These are phyloP conservation scores for Echites panduratus DNA, from an alignment of 257 asterid species.

Conservation along the genomic window DNA sequence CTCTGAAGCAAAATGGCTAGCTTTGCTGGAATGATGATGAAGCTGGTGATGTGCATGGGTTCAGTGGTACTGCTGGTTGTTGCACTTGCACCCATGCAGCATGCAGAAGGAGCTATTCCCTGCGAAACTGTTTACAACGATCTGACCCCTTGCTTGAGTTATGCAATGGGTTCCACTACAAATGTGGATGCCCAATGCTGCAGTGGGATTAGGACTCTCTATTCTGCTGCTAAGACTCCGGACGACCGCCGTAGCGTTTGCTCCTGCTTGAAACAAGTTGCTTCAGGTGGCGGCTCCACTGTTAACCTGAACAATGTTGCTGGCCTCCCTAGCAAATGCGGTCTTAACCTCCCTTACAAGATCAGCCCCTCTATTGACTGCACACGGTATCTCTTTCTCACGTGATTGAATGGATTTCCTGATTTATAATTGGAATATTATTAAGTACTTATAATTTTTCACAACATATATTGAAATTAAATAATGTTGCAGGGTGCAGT, in stretches of 20 bases:
- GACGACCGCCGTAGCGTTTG: constrained; percentile 25
- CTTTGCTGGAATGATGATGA: constrained; percentile 2
- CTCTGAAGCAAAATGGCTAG: not conserved
- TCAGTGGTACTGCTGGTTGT: not conserved
- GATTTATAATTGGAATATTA: too few species aligned
- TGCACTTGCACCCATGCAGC: not conserved
- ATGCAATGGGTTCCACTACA: constrained; percentile 1
- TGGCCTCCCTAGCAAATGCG: constrained; percentile 20
- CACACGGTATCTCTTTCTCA: not conserved
- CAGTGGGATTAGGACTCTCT: constrained; percentile 12
- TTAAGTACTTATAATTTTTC: too few species aligned
- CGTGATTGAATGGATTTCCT: too few species aligned
- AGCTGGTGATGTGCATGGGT: constrained; percentile 11
- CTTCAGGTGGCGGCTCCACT: not conserved
- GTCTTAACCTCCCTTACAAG: constrained; percentile 24
- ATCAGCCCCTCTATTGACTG: constrained; percentile 25
- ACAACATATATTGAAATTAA: too few species aligned
- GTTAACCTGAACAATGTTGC: constrained; percentile 8
- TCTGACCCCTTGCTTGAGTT: constrained; percentile 22
- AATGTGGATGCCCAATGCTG: constrained; percentile 10
- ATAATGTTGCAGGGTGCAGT: too few species aligned
- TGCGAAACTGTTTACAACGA: constrained; percentile 6
- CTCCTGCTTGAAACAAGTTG: constrained; percentile 21
- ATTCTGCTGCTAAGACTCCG: constrained; percentile 4
- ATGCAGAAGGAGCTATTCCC: constrained; percentile 10